phyloP scores from a whole-genome alignment of 176 grass and related monocot genomes.

The Oryza coarctata region DNA sequence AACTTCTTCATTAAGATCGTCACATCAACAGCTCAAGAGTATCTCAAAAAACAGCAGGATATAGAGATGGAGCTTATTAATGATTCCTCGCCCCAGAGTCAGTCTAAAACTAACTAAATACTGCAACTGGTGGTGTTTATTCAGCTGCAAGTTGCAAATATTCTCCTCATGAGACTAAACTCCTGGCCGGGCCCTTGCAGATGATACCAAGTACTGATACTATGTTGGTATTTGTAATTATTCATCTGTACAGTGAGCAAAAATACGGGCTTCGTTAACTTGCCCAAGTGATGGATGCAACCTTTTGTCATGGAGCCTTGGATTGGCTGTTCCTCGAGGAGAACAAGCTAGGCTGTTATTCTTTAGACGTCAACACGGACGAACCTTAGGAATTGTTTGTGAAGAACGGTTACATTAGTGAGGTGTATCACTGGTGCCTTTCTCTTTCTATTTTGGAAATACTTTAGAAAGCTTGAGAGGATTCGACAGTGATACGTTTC shows the following conservation, averaged over 20 bases:
- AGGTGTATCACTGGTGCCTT: slow-evolving; percentile 24
- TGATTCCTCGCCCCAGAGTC: neutral
- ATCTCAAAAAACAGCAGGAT: slow-evolving; percentile 86
- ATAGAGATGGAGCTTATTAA: slow-evolving; percentile 58
- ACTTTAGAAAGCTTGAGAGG: slow-evolving; percentile 13
- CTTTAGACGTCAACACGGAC: slow-evolving; percentile 32
- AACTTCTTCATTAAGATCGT: slow-evolving; percentile 89
- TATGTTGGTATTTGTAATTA: slow-evolving; percentile 30
- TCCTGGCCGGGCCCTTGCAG: slow-evolving; percentile 28
- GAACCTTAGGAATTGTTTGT: slow-evolving; percentile 37
- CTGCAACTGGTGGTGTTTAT: slow-evolving; percentile 34
- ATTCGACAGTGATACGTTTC: slow-evolving; percentile 5
- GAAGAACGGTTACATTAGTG: slow-evolving; percentile 27
- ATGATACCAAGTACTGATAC: slow-evolving; percentile 23
- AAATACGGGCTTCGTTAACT: slow-evolving; percentile 16
- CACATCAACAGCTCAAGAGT: slow-evolving; percentile 70
- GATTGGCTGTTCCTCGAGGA: slow-evolving; percentile 23
- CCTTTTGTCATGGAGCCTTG: slow-evolving; percentile 44
- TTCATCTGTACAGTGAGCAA: slow-evolving; percentile 43
- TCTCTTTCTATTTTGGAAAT: slow-evolving; percentile 22
- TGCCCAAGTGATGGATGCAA: slow-evolving; percentile 32
- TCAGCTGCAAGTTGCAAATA: slow-evolving; percentile 22
- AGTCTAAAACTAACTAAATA: slow-evolving; percentile 41
- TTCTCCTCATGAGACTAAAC: slow-evolving; percentile 21
- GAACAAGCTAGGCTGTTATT: slow-evolving; percentile 35